phyloP scores from a whole-genome alignment of 2,329 filamentous ascomycete genomes.

The Pseudocercospora fijiensis region DNA sequence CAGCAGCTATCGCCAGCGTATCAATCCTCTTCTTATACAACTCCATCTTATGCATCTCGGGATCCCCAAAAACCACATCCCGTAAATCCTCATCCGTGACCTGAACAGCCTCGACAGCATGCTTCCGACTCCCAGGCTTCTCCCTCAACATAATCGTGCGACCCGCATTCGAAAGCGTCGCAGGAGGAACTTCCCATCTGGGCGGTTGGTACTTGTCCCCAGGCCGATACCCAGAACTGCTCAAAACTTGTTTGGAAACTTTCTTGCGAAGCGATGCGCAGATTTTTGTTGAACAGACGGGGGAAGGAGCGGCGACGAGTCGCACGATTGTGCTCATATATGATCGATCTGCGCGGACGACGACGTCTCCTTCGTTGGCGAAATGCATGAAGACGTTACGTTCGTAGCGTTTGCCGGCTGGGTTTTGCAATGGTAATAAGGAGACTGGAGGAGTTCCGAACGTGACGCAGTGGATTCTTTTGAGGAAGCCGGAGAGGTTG shows the following conservation, averaged over 20 bases:
- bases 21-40: slow-evolving; percentile 73
- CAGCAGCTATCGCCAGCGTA: slow-evolving; percentile 66
- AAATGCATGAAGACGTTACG: slow-evolving; percentile 78
- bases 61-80: slow-evolving; percentile 76
- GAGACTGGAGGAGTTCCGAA: slow-evolving; percentile 82
- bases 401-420: slow-evolving; percentile 44
- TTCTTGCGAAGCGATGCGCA: slow-evolving; percentile 14
- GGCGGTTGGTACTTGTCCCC: slow-evolving; percentile 22
- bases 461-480: slow-evolving; percentile 77
- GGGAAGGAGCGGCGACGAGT: slow-evolving; percentile 57
- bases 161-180: slow-evolving; percentile 68
- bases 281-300: slow-evolving; percentile 12
- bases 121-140: slow-evolving; percentile 42
- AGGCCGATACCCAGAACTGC: slow-evolving; percentile 6
- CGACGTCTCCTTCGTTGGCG: slow-evolving; percentile 83
- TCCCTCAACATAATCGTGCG: slow-evolving; percentile 64
- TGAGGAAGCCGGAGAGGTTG: slow-evolving; percentile 67
- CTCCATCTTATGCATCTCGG: slow-evolving; percentile 75
- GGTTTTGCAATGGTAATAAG: slow-evolving; percentile 65
- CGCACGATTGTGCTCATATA: slow-evolving; percentile 73
- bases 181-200: slow-evolving; percentile 64
- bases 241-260: slow-evolving; percentile 15
- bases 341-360: slow-evolving; percentile 71
- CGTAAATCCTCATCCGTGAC: slow-evolving; percentile 67
- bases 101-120: slow-evolving; percentile 65